Evolutionary conservation across 1,139 yeast genomes (phyloP), one percentile per base, ranked within the genome.

Genomic region (Sugiyamaella japonica): DNA sequence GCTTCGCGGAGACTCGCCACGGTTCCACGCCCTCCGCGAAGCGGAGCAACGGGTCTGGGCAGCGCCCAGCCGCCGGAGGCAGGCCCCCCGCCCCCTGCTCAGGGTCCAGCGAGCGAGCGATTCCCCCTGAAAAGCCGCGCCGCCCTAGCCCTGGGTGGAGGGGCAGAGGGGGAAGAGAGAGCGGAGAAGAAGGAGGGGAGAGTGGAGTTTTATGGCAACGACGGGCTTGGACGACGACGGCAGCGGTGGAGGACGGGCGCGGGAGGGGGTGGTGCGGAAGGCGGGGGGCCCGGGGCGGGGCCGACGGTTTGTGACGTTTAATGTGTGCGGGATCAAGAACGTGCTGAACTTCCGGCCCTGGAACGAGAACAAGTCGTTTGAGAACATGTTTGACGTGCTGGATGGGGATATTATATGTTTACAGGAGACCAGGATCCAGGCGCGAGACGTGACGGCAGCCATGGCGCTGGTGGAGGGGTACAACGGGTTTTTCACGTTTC

Each of bases 311-410:
- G 74, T 86, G 9, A 78, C 96, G 1, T 91, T 91, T 75, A 91
- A 91, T 67, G 87, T 91, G 45, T 90, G 93, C 63, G 97, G 97
- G 0, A 72, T 84, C 53, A 83, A 89, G 56, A 89, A 96, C 0
- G 71, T 91, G 9, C 82, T 85, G 66, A 85, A 87, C 64, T 89
- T 88, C 66, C 81, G 83, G 60, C 97, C 97, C 1, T 91, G 96
- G 93, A 84, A 81, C 56, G 72, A 76, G 34, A 72, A 78, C 54
- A 73, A 76, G 20, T 76, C 80, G 8, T 76, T 84, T 53, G 73
- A 73, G 46, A 51, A 69, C 23, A 76, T 86, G 65, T 85, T 90
- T 60, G 69, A 72, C 6, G 66, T 72, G 39, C 71, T 93, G 57
- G 66, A 79, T n/a, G 89, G 86, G 0, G 98, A 93, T 67, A 74